Conservation (phyloP, 2,329 filamentous ascomycete genomes). For the Pseudopyrenochaeta lycopersici region DNA sequence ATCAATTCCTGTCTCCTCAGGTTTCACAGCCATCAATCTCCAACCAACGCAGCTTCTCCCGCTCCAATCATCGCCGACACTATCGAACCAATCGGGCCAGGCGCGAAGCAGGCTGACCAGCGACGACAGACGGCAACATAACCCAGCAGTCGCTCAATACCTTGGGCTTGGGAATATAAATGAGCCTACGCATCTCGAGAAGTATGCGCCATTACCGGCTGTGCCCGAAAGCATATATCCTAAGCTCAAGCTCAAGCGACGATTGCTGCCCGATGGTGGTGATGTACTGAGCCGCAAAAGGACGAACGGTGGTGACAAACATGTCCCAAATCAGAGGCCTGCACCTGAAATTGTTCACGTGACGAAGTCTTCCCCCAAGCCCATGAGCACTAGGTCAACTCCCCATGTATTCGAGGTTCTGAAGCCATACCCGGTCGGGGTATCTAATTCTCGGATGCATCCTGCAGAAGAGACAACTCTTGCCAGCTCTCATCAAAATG, state of each 20-base stretch:
- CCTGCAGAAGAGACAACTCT: not conserved
- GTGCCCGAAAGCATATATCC: conserved; percentile 3
- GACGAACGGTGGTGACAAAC: not conserved
- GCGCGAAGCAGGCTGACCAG: conserved; percentile 4
- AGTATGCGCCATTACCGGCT: conserved; percentile 17
- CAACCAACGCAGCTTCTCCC: conserved; percentile 13
- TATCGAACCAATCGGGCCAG: conserved; percentile 7
- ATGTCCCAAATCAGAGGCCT: conserved; percentile 11
- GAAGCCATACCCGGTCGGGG: not conserved
- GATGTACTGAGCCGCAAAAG: not conserved
- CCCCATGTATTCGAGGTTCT: not conserved
- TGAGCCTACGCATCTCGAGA: conserved; percentile 29
- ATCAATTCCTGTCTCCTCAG: conserved; percentile 9
- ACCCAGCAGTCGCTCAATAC: conserved; percentile 39
- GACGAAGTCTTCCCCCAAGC: conserved; percentile 16
- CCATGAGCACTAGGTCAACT: not conserved
- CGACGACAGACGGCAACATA: conserved; percentile 17
- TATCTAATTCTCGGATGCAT: not conserved
- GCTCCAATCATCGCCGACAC: conserved; percentile 13
- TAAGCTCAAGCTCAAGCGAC: conserved; percentile 21
- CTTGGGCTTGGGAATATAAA: conserved; percentile 30
- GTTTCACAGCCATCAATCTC: conserved; percentile 40
- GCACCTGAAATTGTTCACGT: conserved; percentile 24
- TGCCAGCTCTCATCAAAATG: not conserved
- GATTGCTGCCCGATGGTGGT: conserved; percentile 3